A percentile compares a stretch with the other conserved stretches of the same genome.
Conservation (phyloP, 2,329 filamentous ascomycete genomes). For the Cadophora malorum region DNA sequence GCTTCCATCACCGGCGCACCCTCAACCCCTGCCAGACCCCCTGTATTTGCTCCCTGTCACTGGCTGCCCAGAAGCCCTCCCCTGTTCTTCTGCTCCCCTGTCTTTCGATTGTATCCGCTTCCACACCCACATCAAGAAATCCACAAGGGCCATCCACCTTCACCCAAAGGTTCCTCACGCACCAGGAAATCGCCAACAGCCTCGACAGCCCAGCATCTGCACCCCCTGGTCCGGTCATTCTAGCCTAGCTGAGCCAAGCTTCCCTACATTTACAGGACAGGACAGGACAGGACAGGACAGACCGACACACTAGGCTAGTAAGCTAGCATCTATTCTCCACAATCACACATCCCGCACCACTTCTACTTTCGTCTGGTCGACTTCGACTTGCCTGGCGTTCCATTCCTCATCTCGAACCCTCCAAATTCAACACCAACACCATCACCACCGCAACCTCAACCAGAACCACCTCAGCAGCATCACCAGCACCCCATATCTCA, state of each 20-base stretch:
- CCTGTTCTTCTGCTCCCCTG: too few relatives aligned
- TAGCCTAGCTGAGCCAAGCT: not conserved
- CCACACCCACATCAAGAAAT: not conserved
- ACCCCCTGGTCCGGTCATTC: not conserved
- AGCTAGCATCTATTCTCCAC: constrained; percentile 26
- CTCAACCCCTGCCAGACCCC: constrained; percentile 16
- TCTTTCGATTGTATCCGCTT: not conserved
- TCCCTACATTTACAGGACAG: too few relatives aligned
- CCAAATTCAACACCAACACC: constrained; percentile 16
- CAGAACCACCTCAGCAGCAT: constrained; percentile 19
- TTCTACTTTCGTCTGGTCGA: constrained; percentile 32
- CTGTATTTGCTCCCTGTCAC: constrained; percentile 13
- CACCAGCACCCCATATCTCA: constrained; percentile 1
- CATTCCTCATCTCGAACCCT: constrained; percentile 34
- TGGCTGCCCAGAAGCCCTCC: constrained; percentile 19
- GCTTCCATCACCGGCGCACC: constrained; percentile 21
- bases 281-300: too few relatives aligned
- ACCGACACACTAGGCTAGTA: too few relatives aligned
- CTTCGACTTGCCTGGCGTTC: constrained; percentile 27
- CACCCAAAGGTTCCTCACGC: too few relatives aligned
- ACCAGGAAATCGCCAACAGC: too few relatives aligned
- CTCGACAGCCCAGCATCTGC: too few relatives aligned
- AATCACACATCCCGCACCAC: constrained; percentile 35
- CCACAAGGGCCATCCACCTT: not conserved
- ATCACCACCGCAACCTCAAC: constrained; percentile 3